Evolutionary conservation across 352 stramenopile species (phyloP).

Genomic region (Globisporangium spinosum): DNA sequence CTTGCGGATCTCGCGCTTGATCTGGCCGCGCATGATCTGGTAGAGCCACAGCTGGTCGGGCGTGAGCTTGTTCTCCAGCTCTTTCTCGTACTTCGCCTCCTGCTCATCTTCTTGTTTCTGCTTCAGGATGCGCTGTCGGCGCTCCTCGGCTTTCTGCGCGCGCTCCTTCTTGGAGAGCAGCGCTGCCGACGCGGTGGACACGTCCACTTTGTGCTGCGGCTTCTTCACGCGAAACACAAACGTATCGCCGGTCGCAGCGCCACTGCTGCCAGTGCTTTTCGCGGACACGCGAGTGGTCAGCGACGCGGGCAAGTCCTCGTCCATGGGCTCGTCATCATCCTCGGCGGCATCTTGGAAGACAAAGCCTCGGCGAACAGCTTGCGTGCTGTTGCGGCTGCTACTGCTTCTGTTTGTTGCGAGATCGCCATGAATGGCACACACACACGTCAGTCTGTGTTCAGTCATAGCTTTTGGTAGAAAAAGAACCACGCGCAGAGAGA

Average conservation of each 20-base stretch:
- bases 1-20: slow-evolving; percentile 62
- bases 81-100: slow-evolving; percentile 13
- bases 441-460: background rate
- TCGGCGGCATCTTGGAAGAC: slow-evolving; percentile 33
- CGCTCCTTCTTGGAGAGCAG: slow-evolving; percentile 51
- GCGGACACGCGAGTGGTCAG: background rate
- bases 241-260: slow-evolving; percentile 23
- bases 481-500: background rate
- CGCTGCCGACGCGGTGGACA: slow-evolving; percentile 37
- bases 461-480: background rate
- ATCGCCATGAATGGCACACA: background rate
- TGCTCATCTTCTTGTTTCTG: slow-evolving; percentile 30
- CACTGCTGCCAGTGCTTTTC: slow-evolving; percentile 17
- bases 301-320: slow-evolving; percentile 2
- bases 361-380: slow-evolving; percentile 41
- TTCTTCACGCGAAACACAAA: slow-evolving; percentile 57
- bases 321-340: slow-evolving; percentile 30
- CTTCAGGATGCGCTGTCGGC: slow-evolving; percentile 30
- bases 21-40: slow-evolving; percentile 50
- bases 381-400: slow-evolving; percentile 19
- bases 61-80: slow-evolving; percentile 29
- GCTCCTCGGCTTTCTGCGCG: slow-evolving; percentile 37
- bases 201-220: slow-evolving; percentile 30
- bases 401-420: background rate
- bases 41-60: slow-evolving; percentile 57